Evolutionary conservation across 1,139 yeast genomes (phyloP).

Genomic region (Hansenula lynferdii): DNA sequence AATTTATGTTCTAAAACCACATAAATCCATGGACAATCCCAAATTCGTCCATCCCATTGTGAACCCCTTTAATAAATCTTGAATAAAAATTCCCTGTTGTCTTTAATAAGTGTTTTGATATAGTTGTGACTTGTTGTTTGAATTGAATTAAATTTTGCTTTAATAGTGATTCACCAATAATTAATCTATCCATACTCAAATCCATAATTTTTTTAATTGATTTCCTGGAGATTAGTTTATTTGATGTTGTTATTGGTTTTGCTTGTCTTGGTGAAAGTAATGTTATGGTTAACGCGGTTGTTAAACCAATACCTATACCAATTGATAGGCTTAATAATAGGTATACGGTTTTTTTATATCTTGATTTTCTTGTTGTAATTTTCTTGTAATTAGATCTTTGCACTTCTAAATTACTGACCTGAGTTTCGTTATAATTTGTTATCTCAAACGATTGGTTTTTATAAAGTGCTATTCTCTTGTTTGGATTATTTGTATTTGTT

Average conservation of each 20-base stretch:
- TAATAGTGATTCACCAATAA: not conserved
- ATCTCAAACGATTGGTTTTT: conserved; percentile 7
- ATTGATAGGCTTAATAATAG: conserved; percentile 16
- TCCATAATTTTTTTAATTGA: not conserved
- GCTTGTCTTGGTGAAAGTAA: conserved; percentile 3
- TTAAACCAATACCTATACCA: conserved; percentile 18
- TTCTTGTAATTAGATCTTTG: conserved; percentile 11
- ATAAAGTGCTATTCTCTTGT: conserved; percentile 5
- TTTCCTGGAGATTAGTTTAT: not conserved
- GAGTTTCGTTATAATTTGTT: not conserved
- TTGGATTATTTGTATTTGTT: too few species aligned
- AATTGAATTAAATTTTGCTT: conserved; percentile 4
- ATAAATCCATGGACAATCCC: too few species aligned
- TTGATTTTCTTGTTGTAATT: conserved; percentile 6
- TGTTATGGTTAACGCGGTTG: conserved; percentile 14
- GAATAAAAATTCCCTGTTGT: too few species aligned
- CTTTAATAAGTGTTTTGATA: conserved; percentile 8
- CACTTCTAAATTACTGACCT: too few species aligned
- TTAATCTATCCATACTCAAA: too few species aligned
- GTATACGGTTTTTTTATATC: conserved; percentile 4
- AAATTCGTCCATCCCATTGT: too few species aligned
- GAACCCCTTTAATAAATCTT: too few species aligned
- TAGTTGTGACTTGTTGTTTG: conserved; percentile 5
- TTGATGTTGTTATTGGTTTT: not conserved
- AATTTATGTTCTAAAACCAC: too few species aligned